phyloP scores from a whole-genome alignment of 441 rosid genomes.

The Sinapis alba region DNA sequence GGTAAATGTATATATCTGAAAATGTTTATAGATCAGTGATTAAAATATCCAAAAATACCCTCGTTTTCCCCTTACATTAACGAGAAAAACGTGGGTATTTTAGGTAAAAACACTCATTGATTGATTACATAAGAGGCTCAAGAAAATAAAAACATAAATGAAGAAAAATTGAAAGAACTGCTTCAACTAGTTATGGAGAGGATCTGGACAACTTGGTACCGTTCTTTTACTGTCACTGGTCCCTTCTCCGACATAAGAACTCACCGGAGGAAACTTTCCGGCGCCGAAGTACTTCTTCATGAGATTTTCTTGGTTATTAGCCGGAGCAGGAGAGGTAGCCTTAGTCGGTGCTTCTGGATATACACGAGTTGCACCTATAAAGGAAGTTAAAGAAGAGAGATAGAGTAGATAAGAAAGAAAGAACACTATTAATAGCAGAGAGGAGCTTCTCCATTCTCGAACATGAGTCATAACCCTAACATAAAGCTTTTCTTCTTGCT shows the following conservation, averaged over 20 bases:
- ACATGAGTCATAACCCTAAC: constrained; percentile 34
- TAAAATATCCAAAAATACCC: constrained; percentile 40
- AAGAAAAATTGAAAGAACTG: constrained; percentile 19
- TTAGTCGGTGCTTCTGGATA: constrained; percentile 34
- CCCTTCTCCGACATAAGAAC: constrained; percentile 43
- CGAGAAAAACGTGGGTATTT: constrained; percentile 62
- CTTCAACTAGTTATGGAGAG: constrained; percentile 77
- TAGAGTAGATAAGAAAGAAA: constrained; percentile 31
- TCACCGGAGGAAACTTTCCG: constrained; percentile 42
- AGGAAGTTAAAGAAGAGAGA: constrained; percentile 6
- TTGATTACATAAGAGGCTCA: background rate
- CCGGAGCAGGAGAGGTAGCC: constrained; percentile 3
- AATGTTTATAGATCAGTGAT: constrained; percentile 25
- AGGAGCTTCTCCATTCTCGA: constrained; percentile 37
- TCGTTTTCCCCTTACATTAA: constrained; percentile 38
- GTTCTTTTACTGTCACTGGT: constrained; percentile 62
- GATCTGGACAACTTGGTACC: constrained; percentile 97
- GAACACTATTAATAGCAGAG: constrained; percentile 23
- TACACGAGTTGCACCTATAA: constrained; percentile 50
- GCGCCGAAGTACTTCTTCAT: constrained; percentile 48
- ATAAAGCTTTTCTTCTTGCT: too few relatives aligned
- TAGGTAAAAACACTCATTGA: constrained; percentile 43
- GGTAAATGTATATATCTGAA: background rate
- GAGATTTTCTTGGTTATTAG: constrained; percentile 33
- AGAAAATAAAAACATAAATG: background rate